Percentiles rank a stretch among this genome's conserved stretches.
These are phyloP conservation scores for Fusarium armeniacum DNA, from an alignment of 2,329 filamentous ascomycete genomes.

Conservation along the genomic window DNA sequence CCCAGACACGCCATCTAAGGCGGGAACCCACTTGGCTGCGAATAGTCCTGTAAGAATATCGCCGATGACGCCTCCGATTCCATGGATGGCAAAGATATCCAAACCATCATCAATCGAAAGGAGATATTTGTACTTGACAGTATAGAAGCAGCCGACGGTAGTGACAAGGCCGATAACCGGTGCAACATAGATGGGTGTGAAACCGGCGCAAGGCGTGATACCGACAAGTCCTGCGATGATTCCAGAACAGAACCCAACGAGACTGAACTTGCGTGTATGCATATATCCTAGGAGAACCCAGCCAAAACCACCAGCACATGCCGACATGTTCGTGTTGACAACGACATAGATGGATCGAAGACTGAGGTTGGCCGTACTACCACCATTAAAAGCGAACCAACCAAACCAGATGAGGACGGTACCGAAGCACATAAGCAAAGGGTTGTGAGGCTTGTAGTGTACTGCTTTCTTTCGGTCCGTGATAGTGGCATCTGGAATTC, in stretches of 20 bases:
- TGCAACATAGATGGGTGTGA: conserved; percentile 65
- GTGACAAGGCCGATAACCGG: conserved; percentile 67
- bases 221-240: conserved; percentile 70
- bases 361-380: conserved; percentile 64
- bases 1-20: conserved; percentile 64
- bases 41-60: conserved; percentile 71
- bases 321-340: conserved; percentile 71
- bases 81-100: conserved; percentile 72
- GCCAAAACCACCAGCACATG: conserved; percentile 65
- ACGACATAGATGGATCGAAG: conserved; percentile 68
- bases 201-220: conserved; percentile 71
- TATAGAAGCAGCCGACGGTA: conserved; percentile 61
- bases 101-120: conserved; percentile 69
- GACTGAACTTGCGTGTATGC: conserved; percentile 54
- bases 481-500: conserved; percentile 50
- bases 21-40: conserved; percentile 63
- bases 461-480: conserved; percentile 36
- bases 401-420: conserved; percentile 76
- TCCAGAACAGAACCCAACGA: conserved; percentile 59
- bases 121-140: conserved; percentile 64
- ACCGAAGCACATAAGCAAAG: conserved; percentile 73
- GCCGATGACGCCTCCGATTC: conserved; percentile 70
- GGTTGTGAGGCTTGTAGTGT: conserved; percentile 70
- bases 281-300: conserved; percentile 69
- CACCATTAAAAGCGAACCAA: conserved; percentile 69